These are phyloP conservation scores for Inga leiocalycina DNA, from an alignment of 306 rosid genomes.

Conservation along the genomic window DNA sequence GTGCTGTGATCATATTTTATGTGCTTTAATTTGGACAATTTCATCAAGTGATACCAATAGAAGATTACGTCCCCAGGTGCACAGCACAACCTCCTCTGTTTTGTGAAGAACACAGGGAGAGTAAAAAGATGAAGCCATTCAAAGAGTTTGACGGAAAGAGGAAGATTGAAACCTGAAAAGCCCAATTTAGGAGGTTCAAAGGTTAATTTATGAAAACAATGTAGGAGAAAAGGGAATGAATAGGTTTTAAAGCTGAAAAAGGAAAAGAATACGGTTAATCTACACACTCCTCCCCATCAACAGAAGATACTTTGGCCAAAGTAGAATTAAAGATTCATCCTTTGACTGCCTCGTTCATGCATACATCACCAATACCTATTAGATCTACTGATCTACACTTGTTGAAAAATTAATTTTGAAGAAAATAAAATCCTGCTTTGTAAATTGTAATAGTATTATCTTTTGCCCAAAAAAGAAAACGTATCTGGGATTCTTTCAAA, in stretches of 20 bases:
- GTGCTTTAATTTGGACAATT: neutral
- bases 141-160: slow-evolving; percentile 7
- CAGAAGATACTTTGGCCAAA: slow-evolving; percentile 55
- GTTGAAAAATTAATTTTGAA: neutral
- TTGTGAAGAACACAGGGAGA: neutral
- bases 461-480: neutral
- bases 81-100: neutral
- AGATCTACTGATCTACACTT: neutral
- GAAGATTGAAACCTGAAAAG: neutral
- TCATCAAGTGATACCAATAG: neutral
- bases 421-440: neutral
- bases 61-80: neutral
- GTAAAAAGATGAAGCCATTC: neutral
- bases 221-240: slow-evolving; percentile 32
- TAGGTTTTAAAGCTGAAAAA: slow-evolving; percentile 53
- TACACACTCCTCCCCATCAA: slow-evolving; percentile 21
- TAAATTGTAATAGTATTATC: neutral
- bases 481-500: neutral
- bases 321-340: slow-evolving; percentile 52
- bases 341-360: slow-evolving; percentile 64
- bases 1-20: neutral
- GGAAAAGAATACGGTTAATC: slow-evolving; percentile 37
- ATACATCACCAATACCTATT: neutral
- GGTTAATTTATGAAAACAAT: slow-evolving; percentile 1
- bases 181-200: slow-evolving; percentile 31